Conservation (phyloP, 345 rosid genomes). For the Firmiana major region DNA sequence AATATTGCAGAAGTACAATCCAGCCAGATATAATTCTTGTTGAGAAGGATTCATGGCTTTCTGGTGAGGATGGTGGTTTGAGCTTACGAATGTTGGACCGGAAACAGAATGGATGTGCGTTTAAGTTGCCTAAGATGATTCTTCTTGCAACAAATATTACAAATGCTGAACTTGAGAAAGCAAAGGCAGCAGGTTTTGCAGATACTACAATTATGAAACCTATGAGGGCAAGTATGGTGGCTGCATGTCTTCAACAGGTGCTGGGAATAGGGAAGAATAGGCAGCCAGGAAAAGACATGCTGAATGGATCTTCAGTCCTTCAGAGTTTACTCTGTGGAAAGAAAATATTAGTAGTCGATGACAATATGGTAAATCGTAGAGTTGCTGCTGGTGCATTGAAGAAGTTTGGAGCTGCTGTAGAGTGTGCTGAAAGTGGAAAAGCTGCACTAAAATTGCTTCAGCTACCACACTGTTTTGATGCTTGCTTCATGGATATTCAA, state of each 20-base stretch:
- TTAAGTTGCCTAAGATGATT: constrained; percentile 55
- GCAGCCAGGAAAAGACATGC: constrained; percentile 37
- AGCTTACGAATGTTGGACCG: constrained; percentile 31
- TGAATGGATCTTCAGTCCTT: constrained; percentile 42
- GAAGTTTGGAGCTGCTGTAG: constrained; percentile 87
- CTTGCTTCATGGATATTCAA: constrained; percentile 98
- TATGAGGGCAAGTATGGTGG: constrained; percentile 87
- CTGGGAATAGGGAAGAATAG: constrained; percentile 62
- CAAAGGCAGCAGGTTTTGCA: constrained; percentile 68
- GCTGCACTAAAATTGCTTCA: constrained; percentile 69
- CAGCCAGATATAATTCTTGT: constrained; percentile 66
- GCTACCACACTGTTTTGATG: constrained; percentile 74
- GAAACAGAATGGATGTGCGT: constrained; percentile 47
- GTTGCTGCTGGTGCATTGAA: constrained; percentile 94
- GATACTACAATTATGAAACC: constrained; percentile 94
- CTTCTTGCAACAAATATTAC: constrained; percentile 81
- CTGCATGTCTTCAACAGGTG: constrained; percentile 84
- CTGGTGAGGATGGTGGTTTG: constrained; percentile 44
- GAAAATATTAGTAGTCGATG: constrained; percentile 88
- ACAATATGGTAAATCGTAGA: constrained; percentile 76
- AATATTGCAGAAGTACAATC: constrained; percentile 32
- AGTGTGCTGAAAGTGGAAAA: constrained; percentile 80
- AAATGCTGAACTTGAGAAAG: constrained; percentile 56
- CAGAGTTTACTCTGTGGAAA: constrained; percentile 61
- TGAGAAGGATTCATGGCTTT: constrained; percentile 70